Percentiles rank a stretch among this genome's conserved stretches.
Conservation (phyloP, 306 rosid species). For the Vigna angularis region DNA sequence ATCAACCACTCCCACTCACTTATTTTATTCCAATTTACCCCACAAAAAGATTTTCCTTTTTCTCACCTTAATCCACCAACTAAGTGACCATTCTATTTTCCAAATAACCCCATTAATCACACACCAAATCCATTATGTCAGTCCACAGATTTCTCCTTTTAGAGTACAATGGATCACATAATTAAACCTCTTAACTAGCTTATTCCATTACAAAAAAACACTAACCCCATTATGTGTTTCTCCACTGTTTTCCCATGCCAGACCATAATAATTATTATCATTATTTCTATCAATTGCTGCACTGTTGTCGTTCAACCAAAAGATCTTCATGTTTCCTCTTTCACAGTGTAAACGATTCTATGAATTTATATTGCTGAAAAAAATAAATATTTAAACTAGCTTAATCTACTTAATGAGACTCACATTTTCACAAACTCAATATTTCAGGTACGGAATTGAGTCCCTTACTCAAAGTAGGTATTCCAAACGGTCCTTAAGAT, state of each 20-base stretch:
- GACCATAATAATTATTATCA: not conserved
- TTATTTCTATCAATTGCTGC: not conserved
- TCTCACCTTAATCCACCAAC: conserved; percentile 21
- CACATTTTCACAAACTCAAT: too few relatives aligned
- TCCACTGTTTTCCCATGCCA: not conserved
- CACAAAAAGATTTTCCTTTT: not conserved
- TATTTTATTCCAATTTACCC: conserved; percentile 34
- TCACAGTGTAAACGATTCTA: not conserved
- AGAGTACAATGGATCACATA: conserved; percentile 20
- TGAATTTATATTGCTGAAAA: not conserved
- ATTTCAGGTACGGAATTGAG: too few relatives aligned
- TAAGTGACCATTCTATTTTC: conserved; percentile 34
- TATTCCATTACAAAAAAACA: not conserved
- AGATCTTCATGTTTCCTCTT: not conserved
- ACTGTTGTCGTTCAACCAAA: not conserved
- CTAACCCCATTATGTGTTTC: not conserved
- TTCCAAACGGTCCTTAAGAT: fast-evolving
- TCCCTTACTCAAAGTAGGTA: fast-evolving
- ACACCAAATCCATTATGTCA: conserved; percentile 23
- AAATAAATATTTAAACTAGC: not conserved
- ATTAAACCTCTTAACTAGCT: conserved; percentile 1
- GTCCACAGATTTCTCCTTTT: conserved; percentile 33
- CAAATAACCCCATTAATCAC: conserved; percentile 26
- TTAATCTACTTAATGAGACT: too few relatives aligned
- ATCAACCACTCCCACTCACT: conserved; percentile 48